Evolutionary conservation across 352 stramenopile genomes (phyloP).

Genomic region (Pythium phragmiticola): DNA sequence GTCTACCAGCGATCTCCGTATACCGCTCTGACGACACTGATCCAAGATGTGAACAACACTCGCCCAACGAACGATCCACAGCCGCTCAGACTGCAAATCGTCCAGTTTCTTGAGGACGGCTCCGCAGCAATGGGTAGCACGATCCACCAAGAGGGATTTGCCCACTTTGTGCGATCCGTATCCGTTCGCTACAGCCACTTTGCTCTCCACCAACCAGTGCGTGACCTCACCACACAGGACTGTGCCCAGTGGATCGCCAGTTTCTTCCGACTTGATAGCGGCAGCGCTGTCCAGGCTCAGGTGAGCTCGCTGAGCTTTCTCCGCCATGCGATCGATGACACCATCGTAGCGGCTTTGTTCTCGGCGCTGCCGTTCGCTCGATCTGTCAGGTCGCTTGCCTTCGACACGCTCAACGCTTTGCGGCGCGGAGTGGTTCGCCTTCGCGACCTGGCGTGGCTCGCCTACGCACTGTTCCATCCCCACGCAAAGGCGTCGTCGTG

Average conservation of each 20-base stretch:
- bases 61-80: not conserved
- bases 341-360: not conserved
- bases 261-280: not conserved
- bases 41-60: not conserved
- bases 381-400: not conserved
- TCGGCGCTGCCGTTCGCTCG: slow-evolving; percentile 3
- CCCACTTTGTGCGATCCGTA: not conserved
- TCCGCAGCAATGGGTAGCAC: not conserved
- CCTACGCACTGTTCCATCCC: slow-evolving; percentile 2
- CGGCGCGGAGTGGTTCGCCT: not conserved
- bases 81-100: not conserved
- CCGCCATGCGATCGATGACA: slow-evolving; percentile 1
- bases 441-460: not conserved
- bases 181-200: not conserved
- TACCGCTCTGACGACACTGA: not conserved
- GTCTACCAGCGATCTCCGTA: not conserved
- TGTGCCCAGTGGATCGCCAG: not conserved
- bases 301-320: not conserved
- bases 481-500: not conserved
- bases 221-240: not conserved
- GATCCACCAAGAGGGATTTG: slow-evolving; percentile 2
- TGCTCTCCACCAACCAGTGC: not conserved
- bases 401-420: not conserved
- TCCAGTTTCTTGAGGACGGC: not conserved
- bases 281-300: not conserved